Percentiles rank a stretch among this genome's conserved stretches.
phyloP scores from a whole-genome alignment of 768 basidiomycete species.

The Boletus insuetus region DNA sequence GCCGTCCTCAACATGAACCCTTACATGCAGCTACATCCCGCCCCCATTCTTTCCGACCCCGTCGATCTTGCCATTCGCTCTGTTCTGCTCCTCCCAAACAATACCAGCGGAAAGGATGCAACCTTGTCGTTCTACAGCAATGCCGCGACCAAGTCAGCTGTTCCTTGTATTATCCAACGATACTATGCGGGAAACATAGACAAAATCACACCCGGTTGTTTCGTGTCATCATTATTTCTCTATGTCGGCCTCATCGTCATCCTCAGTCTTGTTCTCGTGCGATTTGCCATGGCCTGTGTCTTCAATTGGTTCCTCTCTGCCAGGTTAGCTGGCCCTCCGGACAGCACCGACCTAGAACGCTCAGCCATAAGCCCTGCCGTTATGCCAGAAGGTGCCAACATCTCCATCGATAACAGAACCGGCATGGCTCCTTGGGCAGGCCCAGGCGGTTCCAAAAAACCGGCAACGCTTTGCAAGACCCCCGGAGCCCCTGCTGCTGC shows the following conservation, averaged over 20 bases:
- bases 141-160: conserved; percentile 56
- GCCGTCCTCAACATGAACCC: conserved; percentile 90
- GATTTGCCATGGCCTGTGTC: conserved; percentile 93
- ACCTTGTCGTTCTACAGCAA: conserved; percentile 84
- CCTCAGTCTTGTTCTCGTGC: conserved; percentile 82
- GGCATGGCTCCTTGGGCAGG: conserved; percentile 96
- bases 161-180: conserved; percentile 79
- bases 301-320: conserved; percentile 97
- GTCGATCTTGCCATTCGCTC: conserved; percentile 84
- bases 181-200: conserved; percentile 96
- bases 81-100: conserved; percentile 49
- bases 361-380: conserved; percentile 92
- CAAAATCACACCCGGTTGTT: conserved; percentile 95
- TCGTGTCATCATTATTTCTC: conserved; percentile 84
- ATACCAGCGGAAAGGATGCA: conserved; percentile 76
- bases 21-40: conserved; percentile 75
- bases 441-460: conserved; percentile 48
- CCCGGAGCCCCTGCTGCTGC: conserved; percentile 47
- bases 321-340: conserved; percentile 74
- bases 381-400: conserved; percentile 93
- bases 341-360: conserved; percentile 66
- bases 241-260: conserved; percentile 91
- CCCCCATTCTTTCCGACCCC: conserved; percentile 62
- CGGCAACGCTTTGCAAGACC: conserved; percentile 39
- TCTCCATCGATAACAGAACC: conserved; percentile 85